Percentiles rank a stretch among this genome's conserved stretches.
Conservation (phyloP, 108 stramenopile genomes). For the Skeletonema tropicum region DNA sequence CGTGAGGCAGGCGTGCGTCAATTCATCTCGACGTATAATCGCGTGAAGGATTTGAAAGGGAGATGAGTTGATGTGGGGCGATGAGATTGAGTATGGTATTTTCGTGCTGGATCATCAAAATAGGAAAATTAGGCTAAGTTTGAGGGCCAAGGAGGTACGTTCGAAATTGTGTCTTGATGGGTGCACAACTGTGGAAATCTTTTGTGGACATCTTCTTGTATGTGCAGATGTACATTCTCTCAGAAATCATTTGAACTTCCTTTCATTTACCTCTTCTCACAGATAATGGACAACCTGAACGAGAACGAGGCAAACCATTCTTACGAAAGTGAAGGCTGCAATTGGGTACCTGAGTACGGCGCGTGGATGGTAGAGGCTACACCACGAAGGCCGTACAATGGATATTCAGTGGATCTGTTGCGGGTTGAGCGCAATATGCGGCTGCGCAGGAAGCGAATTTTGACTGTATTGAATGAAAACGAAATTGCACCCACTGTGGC, state of each 20-base stretch:
- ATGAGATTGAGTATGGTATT: conserved; percentile 98
- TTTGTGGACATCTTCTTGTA: not conserved
- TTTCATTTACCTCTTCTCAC: not conserved
- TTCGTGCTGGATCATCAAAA: conserved; percentile 84
- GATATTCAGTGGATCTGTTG: conserved; percentile 90
- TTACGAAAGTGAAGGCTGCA: conserved; percentile 83
- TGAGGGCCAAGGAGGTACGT: conserved; percentile 86
- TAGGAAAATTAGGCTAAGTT: conserved; percentile 82
- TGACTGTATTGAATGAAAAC: conserved; percentile 83
- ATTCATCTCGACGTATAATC: conserved; percentile 94
- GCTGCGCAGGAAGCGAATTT: conserved; percentile 89
- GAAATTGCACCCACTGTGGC: conserved; percentile 95
- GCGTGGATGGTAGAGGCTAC: conserved; percentile 99
- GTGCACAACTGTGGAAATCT: not conserved
- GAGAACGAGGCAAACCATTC: conserved; percentile 70
- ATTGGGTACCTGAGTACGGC: conserved; percentile 97
- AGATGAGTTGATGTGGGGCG: conserved; percentile 97
- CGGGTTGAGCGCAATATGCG: conserved; percentile 99
- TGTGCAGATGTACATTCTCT: conserved; percentile 3
- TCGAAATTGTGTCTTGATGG: not conserved
- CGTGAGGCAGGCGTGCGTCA: conserved; percentile 94
- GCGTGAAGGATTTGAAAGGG: conserved; percentile 92
- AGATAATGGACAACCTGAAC: conserved; percentile 93
- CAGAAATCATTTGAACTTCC: not conserved
- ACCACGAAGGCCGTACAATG: conserved; percentile 89